Evolutionary conservation across 495 filamentous ascomycete species (phyloP).

Genomic region (Podospora sp.): DNA sequence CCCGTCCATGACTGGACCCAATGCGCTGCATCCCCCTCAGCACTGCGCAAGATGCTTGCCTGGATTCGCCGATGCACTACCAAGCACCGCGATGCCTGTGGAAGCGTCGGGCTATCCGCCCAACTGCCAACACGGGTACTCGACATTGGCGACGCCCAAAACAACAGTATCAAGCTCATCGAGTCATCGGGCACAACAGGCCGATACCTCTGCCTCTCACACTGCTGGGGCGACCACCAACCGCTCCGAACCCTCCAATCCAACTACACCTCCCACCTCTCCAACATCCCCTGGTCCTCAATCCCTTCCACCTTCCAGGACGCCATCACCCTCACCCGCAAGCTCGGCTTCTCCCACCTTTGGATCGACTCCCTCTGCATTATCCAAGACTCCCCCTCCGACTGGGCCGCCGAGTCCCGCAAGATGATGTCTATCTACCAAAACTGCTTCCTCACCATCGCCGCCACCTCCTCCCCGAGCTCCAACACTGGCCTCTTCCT

Average conservation of each 20-base stretch:
- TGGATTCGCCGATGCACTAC: constrained; percentile 6
- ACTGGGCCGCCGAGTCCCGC: constrained; percentile 32
- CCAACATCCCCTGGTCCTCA: constrained; percentile 11
- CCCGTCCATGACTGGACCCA: constrained; percentile 8
- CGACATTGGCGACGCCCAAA: too few species aligned
- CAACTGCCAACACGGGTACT: not conserved
- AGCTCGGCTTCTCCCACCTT: constrained; percentile 32
- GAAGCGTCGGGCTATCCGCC: not conserved
- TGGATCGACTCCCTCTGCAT: constrained; percentile 41
- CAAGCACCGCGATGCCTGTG: not conserved
- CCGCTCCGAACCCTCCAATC: not conserved
- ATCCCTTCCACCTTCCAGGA: constrained; percentile 34
- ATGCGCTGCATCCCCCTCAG: not conserved
- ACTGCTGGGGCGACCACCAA: constrained; percentile 17
- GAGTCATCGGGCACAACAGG: not conserved
- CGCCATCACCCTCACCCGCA: constrained; percentile 27
- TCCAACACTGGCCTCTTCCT: constrained; percentile 1
- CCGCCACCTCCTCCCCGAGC: constrained; percentile 22
- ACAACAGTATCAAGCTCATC: too few species aligned
- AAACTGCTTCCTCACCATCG: constrained; percentile 25
- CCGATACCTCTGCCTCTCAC: constrained; percentile 11
- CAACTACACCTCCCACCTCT: constrained; percentile 1
- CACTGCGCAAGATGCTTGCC: constrained; percentile 5
- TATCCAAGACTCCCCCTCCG: constrained; percentile 11
- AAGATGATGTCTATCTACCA: constrained; percentile 34